phyloP scores from a whole-genome alignment of 2,329 filamentous ascomycete species.

The Aspergillus brasiliensis region DNA sequence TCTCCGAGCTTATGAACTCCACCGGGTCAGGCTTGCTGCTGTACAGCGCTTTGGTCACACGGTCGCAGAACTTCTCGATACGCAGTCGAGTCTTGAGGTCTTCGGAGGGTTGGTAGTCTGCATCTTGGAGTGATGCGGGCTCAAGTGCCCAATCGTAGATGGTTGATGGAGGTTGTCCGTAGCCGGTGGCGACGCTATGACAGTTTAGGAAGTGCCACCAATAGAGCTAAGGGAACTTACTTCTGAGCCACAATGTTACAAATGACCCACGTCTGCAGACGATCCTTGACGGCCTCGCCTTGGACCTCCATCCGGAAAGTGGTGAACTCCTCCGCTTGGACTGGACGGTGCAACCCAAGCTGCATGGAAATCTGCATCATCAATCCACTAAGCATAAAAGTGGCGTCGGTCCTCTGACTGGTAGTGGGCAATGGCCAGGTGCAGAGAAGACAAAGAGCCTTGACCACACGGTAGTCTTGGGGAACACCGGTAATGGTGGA shows the following conservation, averaged over 20 bases:
- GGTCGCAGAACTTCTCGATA: constrained; percentile 61
- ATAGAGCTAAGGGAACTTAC: constrained; percentile 37
- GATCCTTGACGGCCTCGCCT: constrained; percentile 64
- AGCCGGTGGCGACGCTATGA: constrained; percentile 61
- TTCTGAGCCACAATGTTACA: constrained; percentile 70
- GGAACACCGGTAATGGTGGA: constrained; percentile 60
- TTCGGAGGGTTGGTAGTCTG: constrained; percentile 51
- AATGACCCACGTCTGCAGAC: constrained; percentile 65
- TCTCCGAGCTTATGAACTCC: constrained; percentile 48
- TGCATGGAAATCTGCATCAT: constrained; percentile 70
- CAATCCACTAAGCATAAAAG: constrained; percentile 63
- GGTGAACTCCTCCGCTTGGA: constrained; percentile 59
- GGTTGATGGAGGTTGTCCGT: constrained; percentile 64
- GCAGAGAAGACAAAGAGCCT: constrained; percentile 63
- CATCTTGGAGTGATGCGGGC: constrained; percentile 46
- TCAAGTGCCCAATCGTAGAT: constrained; percentile 61
- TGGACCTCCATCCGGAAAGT: constrained; percentile 54
- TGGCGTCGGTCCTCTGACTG: constrained; percentile 63
- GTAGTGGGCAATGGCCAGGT: constrained; percentile 65
- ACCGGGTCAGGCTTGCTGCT: constrained; percentile 58
- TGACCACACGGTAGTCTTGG: constrained; percentile 64
- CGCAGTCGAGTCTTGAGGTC: constrained; percentile 54
- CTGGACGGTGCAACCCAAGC: constrained; percentile 63
- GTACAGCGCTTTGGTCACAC: constrained; percentile 59
- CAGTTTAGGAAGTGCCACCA: constrained; percentile 8